Conservation (phyloP, 1,284 basidiomycete genomes). For the Leccinum subatratum region DNA sequence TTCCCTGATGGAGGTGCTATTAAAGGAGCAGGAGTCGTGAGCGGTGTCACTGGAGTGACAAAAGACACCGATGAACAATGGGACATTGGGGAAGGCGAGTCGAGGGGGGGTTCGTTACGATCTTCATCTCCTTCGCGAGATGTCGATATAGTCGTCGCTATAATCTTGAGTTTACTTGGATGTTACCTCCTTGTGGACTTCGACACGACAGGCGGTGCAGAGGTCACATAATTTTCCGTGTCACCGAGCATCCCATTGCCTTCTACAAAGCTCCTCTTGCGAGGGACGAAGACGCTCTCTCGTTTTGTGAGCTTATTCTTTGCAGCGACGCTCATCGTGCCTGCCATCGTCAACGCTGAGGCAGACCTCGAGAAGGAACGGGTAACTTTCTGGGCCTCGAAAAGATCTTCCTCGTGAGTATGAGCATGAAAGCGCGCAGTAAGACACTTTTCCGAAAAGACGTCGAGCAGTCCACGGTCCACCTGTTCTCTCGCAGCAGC, state of each 20-base stretch:
- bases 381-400: slow-evolving; percentile 47
- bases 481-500: slow-evolving; percentile 62
- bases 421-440: slow-evolving; percentile 58
- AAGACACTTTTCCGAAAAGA: slow-evolving; percentile 61
- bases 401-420: slow-evolving; percentile 58
- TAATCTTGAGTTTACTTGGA: slow-evolving; percentile 44
- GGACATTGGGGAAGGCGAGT: slow-evolving; percentile 46
- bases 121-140: slow-evolving; percentile 26
- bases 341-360: slow-evolving; percentile 52
- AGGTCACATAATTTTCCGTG: slow-evolving; percentile 21
- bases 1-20: slow-evolving; percentile 17
- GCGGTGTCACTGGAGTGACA: slow-evolving; percentile 37
- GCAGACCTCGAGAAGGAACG: slow-evolving; percentile 43
- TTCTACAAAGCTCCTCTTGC: slow-evolving; percentile 46
- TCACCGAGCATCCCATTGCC: slow-evolving; percentile 15
- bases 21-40: slow-evolving; percentile 24
- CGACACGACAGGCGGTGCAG: slow-evolving; percentile 1
- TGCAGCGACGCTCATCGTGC: slow-evolving; percentile 47
- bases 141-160: slow-evolving; percentile 27
- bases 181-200: slow-evolving; percentile 36
- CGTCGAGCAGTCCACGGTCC: slow-evolving; percentile 64
- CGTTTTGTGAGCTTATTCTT: slow-evolving; percentile 57
- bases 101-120: slow-evolving; percentile 22
- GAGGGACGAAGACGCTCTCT: slow-evolving; percentile 61
- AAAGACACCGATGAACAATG: slow-evolving; percentile 44